Percentiles rank a stretch among this genome's conserved stretches.
phyloP scores from a whole-genome alignment of 805 yeast species.

The Myxozyma melibiosi region DNA sequence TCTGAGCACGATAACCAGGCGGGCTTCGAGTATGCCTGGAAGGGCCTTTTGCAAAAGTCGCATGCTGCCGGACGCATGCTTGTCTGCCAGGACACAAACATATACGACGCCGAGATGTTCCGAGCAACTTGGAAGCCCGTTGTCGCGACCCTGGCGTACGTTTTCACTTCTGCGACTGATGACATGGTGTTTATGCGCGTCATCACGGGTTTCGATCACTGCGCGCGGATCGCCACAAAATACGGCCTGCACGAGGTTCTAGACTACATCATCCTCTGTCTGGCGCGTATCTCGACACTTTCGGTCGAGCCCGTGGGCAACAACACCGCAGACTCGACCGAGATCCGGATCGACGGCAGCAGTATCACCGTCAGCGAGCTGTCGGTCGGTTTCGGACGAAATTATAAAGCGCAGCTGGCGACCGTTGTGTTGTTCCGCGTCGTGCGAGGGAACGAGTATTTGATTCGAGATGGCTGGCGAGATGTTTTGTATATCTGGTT shows the following conservation, averaged over 20 bases:
- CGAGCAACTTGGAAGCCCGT: conserved; percentile 62
- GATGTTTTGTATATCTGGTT: conserved; percentile 61
- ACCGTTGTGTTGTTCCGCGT: conserved; percentile 83
- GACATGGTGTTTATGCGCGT: conserved; percentile 86
- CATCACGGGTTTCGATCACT: conserved; percentile 83
- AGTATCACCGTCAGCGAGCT: conserved; percentile 74
- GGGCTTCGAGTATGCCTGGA: conserved; percentile 80
- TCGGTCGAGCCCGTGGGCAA: conserved; percentile 45
- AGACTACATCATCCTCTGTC: conserved; percentile 65
- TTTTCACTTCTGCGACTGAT: conserved; percentile 86
- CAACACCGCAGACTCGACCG: conserved; percentile 29
- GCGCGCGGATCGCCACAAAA: conserved; percentile 72
- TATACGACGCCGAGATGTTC: conserved; percentile 74
- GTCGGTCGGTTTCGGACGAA: conserved; percentile 83
- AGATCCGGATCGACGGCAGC: conserved; percentile 55
- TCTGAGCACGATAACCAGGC: conserved; percentile 94
- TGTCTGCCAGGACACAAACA: conserved; percentile 37
- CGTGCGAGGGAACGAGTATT: conserved; percentile 57
- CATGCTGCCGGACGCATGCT: conserved; percentile 33
- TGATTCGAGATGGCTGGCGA: conserved; percentile 60
- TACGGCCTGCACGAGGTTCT: conserved; percentile 59
- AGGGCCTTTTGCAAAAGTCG: conserved; percentile 39
- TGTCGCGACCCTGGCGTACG: conserved; percentile 70
- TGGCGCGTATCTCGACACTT: conserved; percentile 71
- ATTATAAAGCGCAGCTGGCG: conserved; percentile 88